A percentile compares a stretch with the other conserved stretches of the same genome.
Evolutionary conservation across 768 basidiomycete genomes (phyloP).

Genomic region (Asterophora parasitica): DNA sequence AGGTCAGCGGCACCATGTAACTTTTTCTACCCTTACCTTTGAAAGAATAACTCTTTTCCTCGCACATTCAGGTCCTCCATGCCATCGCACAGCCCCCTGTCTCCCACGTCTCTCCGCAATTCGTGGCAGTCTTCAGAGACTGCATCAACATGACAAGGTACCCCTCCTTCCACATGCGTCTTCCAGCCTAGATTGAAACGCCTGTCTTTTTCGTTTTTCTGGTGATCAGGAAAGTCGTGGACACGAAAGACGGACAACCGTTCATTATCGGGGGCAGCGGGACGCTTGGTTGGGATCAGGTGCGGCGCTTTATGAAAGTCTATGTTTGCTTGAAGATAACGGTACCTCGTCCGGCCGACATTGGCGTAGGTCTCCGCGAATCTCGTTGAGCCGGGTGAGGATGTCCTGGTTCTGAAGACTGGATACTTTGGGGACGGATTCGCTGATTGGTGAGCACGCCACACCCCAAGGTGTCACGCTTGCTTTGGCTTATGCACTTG

Average conservation of each 20-base stretch:
- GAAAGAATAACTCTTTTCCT: background rate
- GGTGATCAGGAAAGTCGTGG: conserved; percentile 55
- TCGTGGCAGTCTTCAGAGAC: conserved; percentile 75
- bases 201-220: background rate
- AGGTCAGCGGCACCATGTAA: conserved; percentile 11
- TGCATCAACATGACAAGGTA: conserved; percentile 70
- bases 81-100: conserved; percentile 80
- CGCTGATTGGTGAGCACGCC: conserved; percentile 58
- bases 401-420: conserved; percentile 72
- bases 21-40: background rate
- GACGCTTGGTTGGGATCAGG: conserved; percentile 90
- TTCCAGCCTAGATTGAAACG: background rate
- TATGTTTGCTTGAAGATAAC: too few species aligned
- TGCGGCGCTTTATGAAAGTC: conserved; percentile 17
- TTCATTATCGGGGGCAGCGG: conserved; percentile 87
- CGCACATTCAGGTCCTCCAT: conserved; percentile 51
- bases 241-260: conserved; percentile 62
- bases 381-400: conserved; percentile 67
- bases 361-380: conserved; percentile 67
- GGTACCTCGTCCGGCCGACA: background rate
- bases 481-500: background rate
- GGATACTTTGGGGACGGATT: conserved; percentile 92
- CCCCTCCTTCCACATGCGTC: conserved; percentile 3
- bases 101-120: conserved; percentile 80
- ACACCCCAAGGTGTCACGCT: too few species aligned